Base-by-base conservation (phyloP, 1,284 basidiomycete species). In the Gomphus bonarii region DNA sequence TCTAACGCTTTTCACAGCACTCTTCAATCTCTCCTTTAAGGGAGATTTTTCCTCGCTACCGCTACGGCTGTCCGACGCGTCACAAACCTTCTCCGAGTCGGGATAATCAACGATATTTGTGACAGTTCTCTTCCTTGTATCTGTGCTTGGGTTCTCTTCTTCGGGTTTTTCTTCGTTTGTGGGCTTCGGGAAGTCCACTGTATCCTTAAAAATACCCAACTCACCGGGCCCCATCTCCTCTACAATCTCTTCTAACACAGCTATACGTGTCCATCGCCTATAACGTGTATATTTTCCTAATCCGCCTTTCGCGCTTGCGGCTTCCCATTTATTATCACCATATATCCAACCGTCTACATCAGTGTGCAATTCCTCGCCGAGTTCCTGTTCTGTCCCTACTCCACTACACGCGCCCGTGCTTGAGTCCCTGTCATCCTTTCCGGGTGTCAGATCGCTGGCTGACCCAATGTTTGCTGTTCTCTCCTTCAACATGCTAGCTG, bases 261-360 rank as follows among this genome's bases (percentile, higher is more conserved):
- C 91, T 38, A 91, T 76, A 53, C 91, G 82, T 3, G 85, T 87
- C 91, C 91, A 94, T 55, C 88, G 76, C 54, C 91, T 72, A 65
- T 83, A 84, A 11, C 91, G 81, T 0, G 91, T 94, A 67, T 89
- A 94, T 84, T 92, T 92, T 64, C 94, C 90, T 70, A 95, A 81
- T 1, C 92, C 91, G 47, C 88, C 88, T 64, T 85, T 87, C 54
- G 74, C 74, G 59, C 80, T 84, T 60, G 82, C 77, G 54, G 76
- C 80, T 65, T 97, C 94, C 95, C 95, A 97, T 67, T 95, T 95
- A 70, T 97, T 97, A 65, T 95, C 95, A 3, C 86, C 89, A 67
- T 94, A 97, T 33, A 94, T 80, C 94, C 94, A 97, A 0, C 94
- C 94, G 59, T 95, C 91, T 1, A 75, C 66, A 67, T 97, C 94